Evolutionary conservation across 164 flowering plant species (phyloP).

Genomic region (Dillenia suffruticosa): DNA sequence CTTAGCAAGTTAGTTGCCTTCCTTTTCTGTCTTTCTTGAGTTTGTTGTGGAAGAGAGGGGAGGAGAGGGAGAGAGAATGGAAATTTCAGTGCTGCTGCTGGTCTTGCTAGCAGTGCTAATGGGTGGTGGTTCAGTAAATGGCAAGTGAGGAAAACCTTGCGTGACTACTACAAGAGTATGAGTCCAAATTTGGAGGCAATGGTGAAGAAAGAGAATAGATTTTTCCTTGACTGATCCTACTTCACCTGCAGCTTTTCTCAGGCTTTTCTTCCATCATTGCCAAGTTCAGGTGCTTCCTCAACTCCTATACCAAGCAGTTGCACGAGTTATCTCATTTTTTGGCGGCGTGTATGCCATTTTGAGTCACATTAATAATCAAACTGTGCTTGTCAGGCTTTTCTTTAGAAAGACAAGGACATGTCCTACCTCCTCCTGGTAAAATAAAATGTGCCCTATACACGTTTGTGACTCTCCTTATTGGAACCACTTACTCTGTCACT

Average conservation of each 20-base stretch:
- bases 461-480: no score
- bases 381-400: not conserved
- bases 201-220: slow-evolving; percentile 9
- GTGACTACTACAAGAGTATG: slow-evolving; percentile 11
- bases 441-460: not conserved
- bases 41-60: no score
- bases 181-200: slow-evolving; percentile 21
- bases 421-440: not conserved
- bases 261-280: slow-evolving; percentile 35
- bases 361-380: not conserved
- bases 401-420: not conserved
- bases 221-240: slow-evolving; percentile 12
- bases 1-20: no score
- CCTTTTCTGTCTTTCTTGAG: no score
- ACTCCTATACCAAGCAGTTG: no score
- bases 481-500: no score
- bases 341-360: not conserved
- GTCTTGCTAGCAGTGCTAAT: not conserved
- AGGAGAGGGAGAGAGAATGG: slow-evolving; percentile 1
- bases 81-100: not conserved
- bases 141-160: slow-evolving; percentile 7
- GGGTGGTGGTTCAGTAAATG: not conserved
- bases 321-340: not conserved
- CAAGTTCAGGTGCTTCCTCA: slow-evolving; percentile 26
- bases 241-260: slow-evolving; percentile 23